These are phyloP conservation scores for Farysia itapuensis DNA, from an alignment of 1,284 basidiomycete genomes.

Conservation along the genomic window DNA sequence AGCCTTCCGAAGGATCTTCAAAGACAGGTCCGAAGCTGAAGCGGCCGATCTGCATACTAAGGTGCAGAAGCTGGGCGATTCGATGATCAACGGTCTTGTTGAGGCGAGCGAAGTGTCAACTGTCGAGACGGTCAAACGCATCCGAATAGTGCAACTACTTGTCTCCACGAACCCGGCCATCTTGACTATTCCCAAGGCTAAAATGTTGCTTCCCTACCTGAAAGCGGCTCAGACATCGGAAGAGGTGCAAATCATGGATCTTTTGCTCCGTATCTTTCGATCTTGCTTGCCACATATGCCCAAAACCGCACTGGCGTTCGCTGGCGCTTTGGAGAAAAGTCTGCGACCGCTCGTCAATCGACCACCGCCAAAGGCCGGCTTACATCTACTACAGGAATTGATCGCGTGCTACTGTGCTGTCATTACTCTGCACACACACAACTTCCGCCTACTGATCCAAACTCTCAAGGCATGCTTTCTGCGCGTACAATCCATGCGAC, in stretches of 20 bases:
- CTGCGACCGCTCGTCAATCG: constrained; percentile 79
- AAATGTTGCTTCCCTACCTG: constrained; percentile 79
- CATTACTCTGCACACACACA: constrained; percentile 80
- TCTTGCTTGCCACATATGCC: constrained; percentile 77
- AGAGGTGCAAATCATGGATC: constrained; percentile 67
- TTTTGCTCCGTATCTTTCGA: constrained; percentile 75
- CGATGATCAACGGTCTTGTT: constrained; percentile 80
- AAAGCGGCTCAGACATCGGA: constrained; percentile 78
- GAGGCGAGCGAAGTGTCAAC: constrained; percentile 74
- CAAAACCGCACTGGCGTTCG: constrained; percentile 68
- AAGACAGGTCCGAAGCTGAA: constrained; percentile 36
- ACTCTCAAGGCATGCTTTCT: constrained; percentile 61
- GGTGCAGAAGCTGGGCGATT: constrained; percentile 77
- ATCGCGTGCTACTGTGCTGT: constrained; percentile 88
- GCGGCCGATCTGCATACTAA: constrained; percentile 65
- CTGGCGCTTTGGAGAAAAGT: constrained; percentile 77
- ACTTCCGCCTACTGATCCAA: constrained; percentile 74
- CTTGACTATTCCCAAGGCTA: constrained; percentile 77
- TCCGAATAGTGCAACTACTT: constrained; percentile 80
- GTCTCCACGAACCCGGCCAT: constrained; percentile 76
- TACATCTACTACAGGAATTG: constrained; percentile 69
- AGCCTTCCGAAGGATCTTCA: constrained; percentile 67
- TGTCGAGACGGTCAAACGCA: constrained; percentile 54
- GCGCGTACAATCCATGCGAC: constrained; percentile 27
- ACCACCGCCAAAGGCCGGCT: constrained; percentile 60